Evolutionary conservation across 2,329 filamentous ascomycete genomes (phyloP).

Genomic region (Diaporthe nobilis): DNA sequence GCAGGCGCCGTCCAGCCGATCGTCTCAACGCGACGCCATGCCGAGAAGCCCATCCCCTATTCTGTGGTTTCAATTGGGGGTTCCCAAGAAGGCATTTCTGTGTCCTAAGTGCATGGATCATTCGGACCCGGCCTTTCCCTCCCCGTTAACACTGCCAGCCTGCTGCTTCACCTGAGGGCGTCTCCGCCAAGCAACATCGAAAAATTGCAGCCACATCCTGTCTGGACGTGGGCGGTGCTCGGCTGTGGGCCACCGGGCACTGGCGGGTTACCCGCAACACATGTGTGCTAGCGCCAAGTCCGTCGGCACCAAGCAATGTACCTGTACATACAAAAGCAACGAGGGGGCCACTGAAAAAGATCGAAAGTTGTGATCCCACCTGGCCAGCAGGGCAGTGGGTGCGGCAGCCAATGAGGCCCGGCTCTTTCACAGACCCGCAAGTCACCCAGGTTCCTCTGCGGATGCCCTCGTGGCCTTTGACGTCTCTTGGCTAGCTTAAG

Average conservation of each 20-base stretch:
- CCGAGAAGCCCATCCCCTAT: constrained; percentile 19
- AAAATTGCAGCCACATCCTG: constrained; percentile 16
- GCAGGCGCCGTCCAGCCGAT: constrained; percentile 13
- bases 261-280: constrained; percentile 6
- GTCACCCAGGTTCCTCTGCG: constrained; percentile 11
- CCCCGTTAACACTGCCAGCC: neutral
- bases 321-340: constrained; percentile 16
- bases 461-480: constrained; percentile 35
- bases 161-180: too few relatives aligned
- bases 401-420: constrained; percentile 12
- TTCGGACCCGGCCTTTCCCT: neutral
- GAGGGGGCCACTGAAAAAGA: constrained; percentile 27
- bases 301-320: neutral
- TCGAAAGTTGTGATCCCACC: constrained; percentile 27
- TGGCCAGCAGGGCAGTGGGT: constrained; percentile 22
- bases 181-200: neutral
- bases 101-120: neutral
- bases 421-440: constrained; percentile 7
- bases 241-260: neutral
- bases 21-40: constrained; percentile 13
- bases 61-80: constrained; percentile 1
- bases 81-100: neutral
- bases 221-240: constrained; percentile 1
- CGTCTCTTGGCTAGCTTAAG: constrained; percentile 31
- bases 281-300: neutral